These are phyloP conservation scores for Metschnikowia drakensbergensis DNA, from an alignment of 805 yeast species.

Conservation along the genomic window DNA sequence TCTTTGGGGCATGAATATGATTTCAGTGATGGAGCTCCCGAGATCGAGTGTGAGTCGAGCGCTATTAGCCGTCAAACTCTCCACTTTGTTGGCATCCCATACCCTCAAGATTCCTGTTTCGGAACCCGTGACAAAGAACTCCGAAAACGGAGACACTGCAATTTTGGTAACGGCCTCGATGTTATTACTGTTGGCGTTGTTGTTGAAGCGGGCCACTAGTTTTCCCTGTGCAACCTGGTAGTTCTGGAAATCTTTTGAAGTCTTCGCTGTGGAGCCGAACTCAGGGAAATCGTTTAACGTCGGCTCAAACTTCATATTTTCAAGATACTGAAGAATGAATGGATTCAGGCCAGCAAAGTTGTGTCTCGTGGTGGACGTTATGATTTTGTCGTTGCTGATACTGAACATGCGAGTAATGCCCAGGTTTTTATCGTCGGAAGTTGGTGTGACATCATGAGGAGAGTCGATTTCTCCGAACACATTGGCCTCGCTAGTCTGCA, in stretches of 20 bases:
- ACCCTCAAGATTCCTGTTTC: slow-evolving; percentile 66
- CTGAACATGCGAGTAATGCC: slow-evolving; percentile 28
- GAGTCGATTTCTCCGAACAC: slow-evolving; percentile 45
- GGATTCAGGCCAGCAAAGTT: slow-evolving; percentile 70
- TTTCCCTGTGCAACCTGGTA: slow-evolving; percentile 33
- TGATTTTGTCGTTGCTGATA: slow-evolving; percentile 28
- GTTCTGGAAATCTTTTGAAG: slow-evolving; percentile 6
- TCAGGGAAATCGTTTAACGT: slow-evolving; percentile 58
- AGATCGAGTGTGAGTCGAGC: slow-evolving; percentile 36
- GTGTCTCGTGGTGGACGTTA: slow-evolving; percentile 40
- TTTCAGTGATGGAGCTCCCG: slow-evolving; percentile 45
- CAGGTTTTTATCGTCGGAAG: not conserved
- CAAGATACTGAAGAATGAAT: slow-evolving; percentile 54
- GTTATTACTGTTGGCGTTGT: slow-evolving; percentile 53
- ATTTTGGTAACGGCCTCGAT: slow-evolving; percentile 49
- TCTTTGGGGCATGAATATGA: slow-evolving; percentile 50
- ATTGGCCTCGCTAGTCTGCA: slow-evolving; percentile 40
- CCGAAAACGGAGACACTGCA: slow-evolving; percentile 56
- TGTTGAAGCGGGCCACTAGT: slow-evolving; percentile 47
- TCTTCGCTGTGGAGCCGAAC: slow-evolving; percentile 46
- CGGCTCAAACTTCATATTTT: slow-evolving; percentile 52
- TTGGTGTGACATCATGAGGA: slow-evolving; percentile 19
- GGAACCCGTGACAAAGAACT: slow-evolving; percentile 73
- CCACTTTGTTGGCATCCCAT: slow-evolving; percentile 73
- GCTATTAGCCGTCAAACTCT: slow-evolving; percentile 53